A percentile compares a stretch with the other conserved stretches of the same genome.
Evolutionary conservation across 345 rosid genomes (phyloP).

Genomic region (Alliaria petiolata): DNA sequence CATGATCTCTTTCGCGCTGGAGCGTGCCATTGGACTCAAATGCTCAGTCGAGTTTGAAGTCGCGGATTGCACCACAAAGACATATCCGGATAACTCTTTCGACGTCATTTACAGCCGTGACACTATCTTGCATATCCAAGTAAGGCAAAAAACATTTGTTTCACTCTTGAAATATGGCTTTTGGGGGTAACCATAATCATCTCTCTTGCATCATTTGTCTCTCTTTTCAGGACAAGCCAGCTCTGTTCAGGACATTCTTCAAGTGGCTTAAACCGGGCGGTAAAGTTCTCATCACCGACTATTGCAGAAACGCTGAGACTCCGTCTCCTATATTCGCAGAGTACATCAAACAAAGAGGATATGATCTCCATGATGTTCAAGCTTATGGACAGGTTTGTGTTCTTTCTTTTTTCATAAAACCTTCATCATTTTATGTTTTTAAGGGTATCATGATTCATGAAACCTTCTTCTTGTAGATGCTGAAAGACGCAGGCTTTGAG

Average conservation of each 20-base stretch:
- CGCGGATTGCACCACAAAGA: slow-evolving; percentile 82
- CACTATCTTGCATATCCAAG: slow-evolving; percentile 89
- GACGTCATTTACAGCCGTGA: slow-evolving; percentile 96
- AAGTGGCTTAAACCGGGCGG: slow-evolving; percentile 99
- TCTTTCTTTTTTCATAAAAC: background rate
- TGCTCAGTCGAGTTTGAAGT: slow-evolving; percentile 92
- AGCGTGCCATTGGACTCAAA: slow-evolving; percentile 89
- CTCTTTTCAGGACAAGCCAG: slow-evolving; percentile 76
- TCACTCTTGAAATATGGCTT: background rate
- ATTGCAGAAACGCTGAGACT: slow-evolving; percentile 65
- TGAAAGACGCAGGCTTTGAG: slow-evolving; percentile 74
- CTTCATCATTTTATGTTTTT: background rate
- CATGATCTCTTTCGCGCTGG: slow-evolving; percentile 90
- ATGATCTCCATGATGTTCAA: slow-evolving; percentile 87
- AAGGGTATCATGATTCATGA: background rate
- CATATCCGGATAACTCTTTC: slow-evolving; percentile 65
- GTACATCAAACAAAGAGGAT: slow-evolving; percentile 88
- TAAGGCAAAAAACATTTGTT: slow-evolving; percentile 21
- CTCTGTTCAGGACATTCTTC: slow-evolving; percentile 69
- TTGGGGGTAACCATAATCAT: background rate
- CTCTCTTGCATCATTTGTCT: slow-evolving; percentile 2
- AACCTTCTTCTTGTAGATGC: slow-evolving; percentile 50
- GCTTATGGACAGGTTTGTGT: slow-evolving; percentile 70
- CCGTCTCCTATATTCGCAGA: slow-evolving; percentile 56
- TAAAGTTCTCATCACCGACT: slow-evolving; percentile 81